phyloP scores from a whole-genome alignment of 2,329 filamentous ascomycete genomes.

The Mycosphaerelloides madeirae region DNA sequence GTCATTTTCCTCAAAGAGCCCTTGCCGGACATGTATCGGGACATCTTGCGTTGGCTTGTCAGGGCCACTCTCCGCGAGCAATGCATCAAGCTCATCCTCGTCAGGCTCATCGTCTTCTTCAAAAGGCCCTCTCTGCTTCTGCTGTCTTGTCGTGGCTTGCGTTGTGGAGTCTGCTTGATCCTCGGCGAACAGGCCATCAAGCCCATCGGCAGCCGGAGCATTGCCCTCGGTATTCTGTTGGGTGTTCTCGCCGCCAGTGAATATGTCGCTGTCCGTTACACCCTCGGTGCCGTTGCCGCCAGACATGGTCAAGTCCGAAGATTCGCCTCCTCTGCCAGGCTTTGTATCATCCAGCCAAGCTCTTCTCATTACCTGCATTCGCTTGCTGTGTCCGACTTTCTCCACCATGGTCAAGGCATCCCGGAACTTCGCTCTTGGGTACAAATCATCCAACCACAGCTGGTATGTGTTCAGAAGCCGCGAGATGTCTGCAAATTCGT shows the following conservation, averaged over 20 bases:
- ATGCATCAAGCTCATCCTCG: slow-evolving; percentile 24
- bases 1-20: slow-evolving; percentile 36
- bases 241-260: slow-evolving; percentile 12
- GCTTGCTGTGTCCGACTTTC: slow-evolving; percentile 82
- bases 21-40: background rate
- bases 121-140: slow-evolving; percentile 20
- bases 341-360: slow-evolving; percentile 79
- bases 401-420: slow-evolving; percentile 89
- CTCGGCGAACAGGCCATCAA: slow-evolving; percentile 25
- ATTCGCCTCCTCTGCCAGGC: slow-evolving; percentile 37
- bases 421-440: slow-evolving; percentile 87
- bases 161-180: slow-evolving; percentile 3
- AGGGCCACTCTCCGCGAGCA: slow-evolving; percentile 15
- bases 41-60: background rate
- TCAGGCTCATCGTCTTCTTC: slow-evolving; percentile 17
- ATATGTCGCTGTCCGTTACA: background rate
- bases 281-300: background rate
- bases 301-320: slow-evolving; percentile 13
- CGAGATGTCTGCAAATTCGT: slow-evolving; percentile 87
- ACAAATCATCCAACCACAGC: slow-evolving; percentile 93
- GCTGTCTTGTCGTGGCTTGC: slow-evolving; percentile 1
- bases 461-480: slow-evolving; percentile 87
- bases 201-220: slow-evolving; percentile 23
- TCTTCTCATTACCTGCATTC: slow-evolving; percentile 66
- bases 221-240: slow-evolving; percentile 10